Evolutionary conservation across 192 early-diverging fungal genomes (phyloP).

Genomic region (Linderina pennispora): DNA sequence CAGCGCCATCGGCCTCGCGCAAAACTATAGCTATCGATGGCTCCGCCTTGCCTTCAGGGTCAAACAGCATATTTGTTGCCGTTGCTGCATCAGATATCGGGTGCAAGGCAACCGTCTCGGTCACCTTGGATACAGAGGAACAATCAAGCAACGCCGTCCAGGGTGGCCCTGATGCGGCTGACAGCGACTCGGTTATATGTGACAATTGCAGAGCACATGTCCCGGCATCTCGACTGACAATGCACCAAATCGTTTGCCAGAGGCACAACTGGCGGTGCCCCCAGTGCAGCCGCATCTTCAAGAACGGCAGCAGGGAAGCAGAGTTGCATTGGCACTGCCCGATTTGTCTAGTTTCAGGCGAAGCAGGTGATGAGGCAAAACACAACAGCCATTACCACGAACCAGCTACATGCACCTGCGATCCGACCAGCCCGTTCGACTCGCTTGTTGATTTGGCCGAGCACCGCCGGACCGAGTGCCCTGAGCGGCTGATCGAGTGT

Average conservation of each 20-base stretch:
- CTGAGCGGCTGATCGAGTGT: conserved; percentile 71
- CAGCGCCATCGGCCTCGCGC: conserved; percentile 21
- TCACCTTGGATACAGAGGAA: conserved; percentile 9
- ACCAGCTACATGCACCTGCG: conserved; percentile 57
- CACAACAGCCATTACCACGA: conserved; percentile 62
- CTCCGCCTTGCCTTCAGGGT: conserved; percentile 4
- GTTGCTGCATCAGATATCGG: conserved; percentile 6
- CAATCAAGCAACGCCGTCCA: too few relatives aligned
- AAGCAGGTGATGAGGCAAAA: conserved; percentile 51
- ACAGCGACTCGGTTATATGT: too few relatives aligned
- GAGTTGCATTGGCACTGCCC: conserved; percentile 80
- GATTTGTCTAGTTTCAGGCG: conserved; percentile 53
- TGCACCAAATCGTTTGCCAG: conserved; percentile 75
- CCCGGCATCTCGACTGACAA: conserved; percentile 49
- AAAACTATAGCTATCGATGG: conserved; percentile 17
- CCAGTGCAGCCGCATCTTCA: conserved; percentile 60
- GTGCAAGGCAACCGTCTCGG: conserved; percentile 9
- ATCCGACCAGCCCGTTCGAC: conserved; percentile 10
- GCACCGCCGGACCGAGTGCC: conserved; percentile 65
- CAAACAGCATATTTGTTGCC: conserved; percentile 12
- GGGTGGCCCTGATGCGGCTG: neutral
- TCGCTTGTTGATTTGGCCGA: conserved; percentile 51
- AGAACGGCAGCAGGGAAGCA: conserved; percentile 54
- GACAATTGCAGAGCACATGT: conserved; percentile 66
- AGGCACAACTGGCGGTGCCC: conserved; percentile 72